These are phyloP conservation scores for Metschnikowia picachoensis DNA, from an alignment of 805 yeast species.

Conservation along the genomic window DNA sequence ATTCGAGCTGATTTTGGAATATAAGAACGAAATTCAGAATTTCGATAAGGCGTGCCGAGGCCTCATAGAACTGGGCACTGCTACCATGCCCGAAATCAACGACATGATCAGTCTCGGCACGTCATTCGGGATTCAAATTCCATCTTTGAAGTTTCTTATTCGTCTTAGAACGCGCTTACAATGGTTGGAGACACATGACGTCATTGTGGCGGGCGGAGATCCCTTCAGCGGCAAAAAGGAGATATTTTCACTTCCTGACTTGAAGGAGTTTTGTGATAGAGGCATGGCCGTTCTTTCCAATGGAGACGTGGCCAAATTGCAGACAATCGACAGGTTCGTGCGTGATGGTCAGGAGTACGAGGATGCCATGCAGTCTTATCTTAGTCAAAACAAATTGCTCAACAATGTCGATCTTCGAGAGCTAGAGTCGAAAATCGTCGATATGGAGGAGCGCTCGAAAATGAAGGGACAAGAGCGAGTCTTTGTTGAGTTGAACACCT, in stretches of 20 bases:
- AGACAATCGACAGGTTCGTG: slow-evolving; percentile 23
- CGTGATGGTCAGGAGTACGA: slow-evolving; percentile 25
- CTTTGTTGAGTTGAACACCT: slow-evolving; percentile 24
- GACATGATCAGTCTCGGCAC: slow-evolving; percentile 56
- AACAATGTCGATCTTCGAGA: slow-evolving; percentile 22
- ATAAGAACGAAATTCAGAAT: slow-evolving; percentile 47
- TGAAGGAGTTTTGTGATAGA: slow-evolving; percentile 24
- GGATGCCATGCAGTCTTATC: slow-evolving; percentile 15
- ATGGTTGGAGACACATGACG: slow-evolving; percentile 31
- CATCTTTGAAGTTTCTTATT: slow-evolving; percentile 38
- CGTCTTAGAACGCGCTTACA: slow-evolving; percentile 32
- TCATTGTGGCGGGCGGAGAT: slow-evolving; percentile 39
- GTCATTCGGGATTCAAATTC: slow-evolving; percentile 54
- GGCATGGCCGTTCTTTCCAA: slow-evolving; percentile 28
- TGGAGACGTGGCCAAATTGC: slow-evolving; percentile 32
- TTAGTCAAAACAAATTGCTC: slow-evolving; percentile 16
- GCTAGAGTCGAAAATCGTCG: slow-evolving; percentile 23
- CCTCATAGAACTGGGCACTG: slow-evolving; percentile 31
- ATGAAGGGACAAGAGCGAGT: slow-evolving; percentile 21
- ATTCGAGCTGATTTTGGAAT: slow-evolving; percentile 53
- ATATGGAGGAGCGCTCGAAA: slow-evolving; percentile 24
- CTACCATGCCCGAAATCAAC: slow-evolving; percentile 42
- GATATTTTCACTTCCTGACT: slow-evolving; percentile 29
- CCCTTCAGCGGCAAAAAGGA: slow-evolving; percentile 36
- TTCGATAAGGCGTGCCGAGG: slow-evolving; percentile 46